Evolutionary conservation across 2,329 filamentous ascomycete genomes (phyloP), one percentile per base, ranked within the genome.

Genomic region (Botrytis elliptica): DNA sequence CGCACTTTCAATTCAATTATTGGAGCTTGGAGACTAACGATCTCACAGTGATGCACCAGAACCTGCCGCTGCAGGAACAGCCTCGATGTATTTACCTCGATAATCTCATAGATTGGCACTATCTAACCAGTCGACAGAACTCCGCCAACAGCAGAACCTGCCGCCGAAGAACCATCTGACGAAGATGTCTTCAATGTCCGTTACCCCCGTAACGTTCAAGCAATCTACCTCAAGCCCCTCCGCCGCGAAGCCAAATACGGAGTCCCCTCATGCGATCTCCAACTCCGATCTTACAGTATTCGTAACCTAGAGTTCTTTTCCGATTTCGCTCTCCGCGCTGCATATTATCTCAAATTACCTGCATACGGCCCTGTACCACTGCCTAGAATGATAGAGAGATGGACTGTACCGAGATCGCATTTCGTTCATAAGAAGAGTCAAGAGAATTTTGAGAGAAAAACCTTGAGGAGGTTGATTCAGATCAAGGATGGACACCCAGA

Each of bases 351-450:
- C 60, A 90, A 92, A 29, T 90, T 99, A 2, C 92, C 94, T 16
- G 94, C 94, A 4, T 92, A 89, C 65, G 96, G 96, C 0, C 95
- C 96, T 9, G 86, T 96, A 9, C 94, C 95, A 18, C 86, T 99
- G 29, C 96, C 96, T 1, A 90, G 92, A 74, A 94, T 95, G 77
- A 92, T 89, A 25, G 93, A 99, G 85, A 90, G 95, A 79, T 99
- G 96, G 96, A 98, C 96, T 0, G 94, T 98, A 2, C 94, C 94
- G 16, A 89, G 90, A 80, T 90, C 90, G 80, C 92, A 93, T 82
- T 99, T 99, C 85, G 93, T 98, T 77, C 93, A 94, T 86, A 99
- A 98, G 85, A 99, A 99, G 85, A 92, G 90, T 55, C 95, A 99
- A 84, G 96, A 99, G 85, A 99, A 99, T 83, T 99, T 97, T 81